Evolutionary conservation across 805 yeast species (phyloP).

Genomic region (Myxozyma kluyveri): DNA sequence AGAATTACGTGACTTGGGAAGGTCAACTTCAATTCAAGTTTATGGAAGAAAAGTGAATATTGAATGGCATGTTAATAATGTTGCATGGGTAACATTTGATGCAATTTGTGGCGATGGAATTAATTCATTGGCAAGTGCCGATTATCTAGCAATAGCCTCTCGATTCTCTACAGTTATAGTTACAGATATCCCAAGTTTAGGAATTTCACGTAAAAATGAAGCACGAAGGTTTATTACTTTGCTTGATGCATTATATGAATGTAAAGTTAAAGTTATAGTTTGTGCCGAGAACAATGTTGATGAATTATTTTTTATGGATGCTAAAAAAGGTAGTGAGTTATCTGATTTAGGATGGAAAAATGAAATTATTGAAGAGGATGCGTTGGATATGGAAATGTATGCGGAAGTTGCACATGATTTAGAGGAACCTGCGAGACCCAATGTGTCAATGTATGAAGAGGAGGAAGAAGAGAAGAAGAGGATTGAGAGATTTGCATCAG

Average conservation of each 20-base stretch:
- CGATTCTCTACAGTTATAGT: conserved; percentile 55
- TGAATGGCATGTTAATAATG: conserved; percentile 45
- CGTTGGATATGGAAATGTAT: conserved; percentile 64
- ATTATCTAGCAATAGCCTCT: conserved; percentile 66
- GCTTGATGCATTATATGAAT: conserved; percentile 67
- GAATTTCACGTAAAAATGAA: conserved; percentile 58
- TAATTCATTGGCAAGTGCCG: conserved; percentile 57
- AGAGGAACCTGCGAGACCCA: conserved; percentile 66
- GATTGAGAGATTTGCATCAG: conserved; percentile 7
- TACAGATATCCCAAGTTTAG: conserved; percentile 60
- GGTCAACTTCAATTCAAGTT: conserved; percentile 43
- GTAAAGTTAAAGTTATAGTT: conserved; percentile 58
- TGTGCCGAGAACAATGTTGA: conserved; percentile 51
- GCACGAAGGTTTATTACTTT: conserved; percentile 63
- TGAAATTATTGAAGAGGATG: conserved; percentile 36
- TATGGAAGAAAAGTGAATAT: conserved; percentile 55
- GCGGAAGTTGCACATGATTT: conserved; percentile 61
- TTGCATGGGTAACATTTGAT: conserved; percentile 51
- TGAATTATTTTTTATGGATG: conserved; percentile 62
- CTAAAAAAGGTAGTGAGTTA: conserved; percentile 17
- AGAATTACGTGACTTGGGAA: neutral
- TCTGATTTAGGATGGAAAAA: conserved; percentile 9
- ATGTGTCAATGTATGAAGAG: conserved; percentile 60
- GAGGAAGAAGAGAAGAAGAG: conserved; percentile 29
- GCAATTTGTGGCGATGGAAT: conserved; percentile 51